Percentiles rank a stretch among this genome's conserved stretches.
Conservation (phyloP, 225 moss, liverwort and hornwort species). For the Bryum argenteum region DNA sequence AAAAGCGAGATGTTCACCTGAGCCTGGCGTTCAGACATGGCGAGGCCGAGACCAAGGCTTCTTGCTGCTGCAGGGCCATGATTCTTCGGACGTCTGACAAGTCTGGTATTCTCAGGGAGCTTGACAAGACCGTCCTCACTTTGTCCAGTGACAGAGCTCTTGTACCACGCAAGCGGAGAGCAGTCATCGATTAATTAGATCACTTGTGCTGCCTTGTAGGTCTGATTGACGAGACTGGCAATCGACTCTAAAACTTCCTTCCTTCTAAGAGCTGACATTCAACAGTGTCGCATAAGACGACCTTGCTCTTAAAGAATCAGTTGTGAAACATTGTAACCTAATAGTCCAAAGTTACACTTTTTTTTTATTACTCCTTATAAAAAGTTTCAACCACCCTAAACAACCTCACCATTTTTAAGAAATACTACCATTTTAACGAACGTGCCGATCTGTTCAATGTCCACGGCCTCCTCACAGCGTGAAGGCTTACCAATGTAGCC, state of each 20-base stretch:
- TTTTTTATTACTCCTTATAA: no score
- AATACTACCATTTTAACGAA: no score
- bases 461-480: no score
- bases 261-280: no score
- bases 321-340: no score
- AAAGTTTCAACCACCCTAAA: no score
- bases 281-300: no score
- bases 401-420: no score
- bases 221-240: conserved; percentile 52
- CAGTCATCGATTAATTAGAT: conserved; percentile 60
- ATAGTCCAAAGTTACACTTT: no score
- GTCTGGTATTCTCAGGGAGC: conserved; percentile 45
- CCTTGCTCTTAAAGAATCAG: no score
- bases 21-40: conserved; percentile 49
- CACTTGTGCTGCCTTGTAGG: conserved; percentile 51
- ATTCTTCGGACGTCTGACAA: conserved; percentile 50
- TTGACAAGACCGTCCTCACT: conserved; percentile 44
- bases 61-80: conserved; percentile 63
- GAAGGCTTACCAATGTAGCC: no score
- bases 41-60: conserved; percentile 56
- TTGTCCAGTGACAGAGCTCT: conserved; percentile 35
- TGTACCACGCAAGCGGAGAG: conserved; percentile 60
- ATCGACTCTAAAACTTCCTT: conserved; percentile 60
- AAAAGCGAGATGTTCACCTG: conserved; percentile 33
- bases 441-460: no score